phyloP scores from a whole-genome alignment of 2,329 filamentous ascomycete genomes.

The Penicillium sp. region DNA sequence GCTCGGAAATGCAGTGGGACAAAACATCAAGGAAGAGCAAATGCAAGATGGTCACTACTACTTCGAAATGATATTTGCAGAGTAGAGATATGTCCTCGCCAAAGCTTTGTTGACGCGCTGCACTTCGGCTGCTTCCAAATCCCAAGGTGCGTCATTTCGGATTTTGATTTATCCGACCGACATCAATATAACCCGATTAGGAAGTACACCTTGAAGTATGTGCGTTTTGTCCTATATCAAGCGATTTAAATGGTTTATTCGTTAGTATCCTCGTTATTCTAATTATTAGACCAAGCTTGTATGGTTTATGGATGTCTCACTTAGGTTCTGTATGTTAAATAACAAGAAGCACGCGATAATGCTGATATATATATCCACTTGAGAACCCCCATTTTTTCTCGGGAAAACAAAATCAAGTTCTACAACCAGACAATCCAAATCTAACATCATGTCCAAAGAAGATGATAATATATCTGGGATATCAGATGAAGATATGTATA shows the following conservation, averaged over 20 bases:
- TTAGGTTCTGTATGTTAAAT: background rate
- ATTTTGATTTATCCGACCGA: conserved; percentile 4
- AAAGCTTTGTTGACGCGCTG: background rate
- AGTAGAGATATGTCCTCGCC: no score
- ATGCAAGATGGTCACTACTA: background rate
- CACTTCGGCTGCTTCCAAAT: background rate
- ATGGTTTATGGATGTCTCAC: background rate
- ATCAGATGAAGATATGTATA: background rate
- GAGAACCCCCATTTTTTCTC: no score
- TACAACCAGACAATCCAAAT: background rate
- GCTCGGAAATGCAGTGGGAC: background rate
- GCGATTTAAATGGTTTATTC: background rate
- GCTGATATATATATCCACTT: background rate
- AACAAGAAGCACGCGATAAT: background rate
- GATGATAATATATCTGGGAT: no score
- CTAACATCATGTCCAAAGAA: background rate
- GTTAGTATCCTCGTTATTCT: background rate
- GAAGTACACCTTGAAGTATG: background rate
- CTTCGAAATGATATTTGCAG: background rate
- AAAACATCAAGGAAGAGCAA: background rate
- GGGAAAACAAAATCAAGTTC: background rate
- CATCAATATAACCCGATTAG: conserved; percentile 11
- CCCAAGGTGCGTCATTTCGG: conserved; percentile 12
- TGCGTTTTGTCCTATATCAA: no score
- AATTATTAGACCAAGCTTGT: accelerated